Conservation (phyloP, 441 rosid genomes). For the Caryocar brasiliense region DNA sequence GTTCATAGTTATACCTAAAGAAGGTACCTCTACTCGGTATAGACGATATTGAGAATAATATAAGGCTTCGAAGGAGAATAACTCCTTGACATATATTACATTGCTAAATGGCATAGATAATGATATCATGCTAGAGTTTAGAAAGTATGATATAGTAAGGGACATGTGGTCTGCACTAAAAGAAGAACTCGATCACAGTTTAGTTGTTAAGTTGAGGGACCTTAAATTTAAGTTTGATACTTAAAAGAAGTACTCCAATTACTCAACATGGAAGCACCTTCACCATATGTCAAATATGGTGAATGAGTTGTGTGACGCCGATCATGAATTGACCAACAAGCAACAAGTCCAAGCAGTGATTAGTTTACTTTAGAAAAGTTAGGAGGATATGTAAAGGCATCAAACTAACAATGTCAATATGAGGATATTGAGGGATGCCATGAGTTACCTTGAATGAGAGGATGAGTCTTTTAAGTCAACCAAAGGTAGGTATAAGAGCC, state of each 20-base stretch:
- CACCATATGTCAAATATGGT: background rate
- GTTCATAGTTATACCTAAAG: background rate
- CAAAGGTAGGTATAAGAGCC: background rate
- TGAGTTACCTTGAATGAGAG: background rate
- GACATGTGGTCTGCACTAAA: background rate
- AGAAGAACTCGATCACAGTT: background rate
- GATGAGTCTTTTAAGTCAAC: background rate
- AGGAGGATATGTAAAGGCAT: background rate
- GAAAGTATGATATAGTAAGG: background rate
- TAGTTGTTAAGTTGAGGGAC: background rate
- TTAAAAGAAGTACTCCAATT: background rate
- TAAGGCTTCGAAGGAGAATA: background rate
- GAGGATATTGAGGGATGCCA: background rate
- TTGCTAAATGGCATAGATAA: background rate
- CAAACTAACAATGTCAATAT: background rate
- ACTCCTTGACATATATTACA: background rate
- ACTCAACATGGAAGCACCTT: background rate
- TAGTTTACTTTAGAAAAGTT: background rate
- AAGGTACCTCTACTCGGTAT: background rate
- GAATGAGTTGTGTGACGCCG: background rate
- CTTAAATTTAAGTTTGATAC: background rate
- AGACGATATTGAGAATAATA: background rate
- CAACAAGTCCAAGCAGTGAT: background rate
- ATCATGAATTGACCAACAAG: background rate
- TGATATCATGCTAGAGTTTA: background rate